A percentile compares a stretch with the other conserved stretches of the same genome.
phyloP scores from a whole-genome alignment of 2,329 filamentous ascomycete species.

The Fusarium fracticaudum region DNA sequence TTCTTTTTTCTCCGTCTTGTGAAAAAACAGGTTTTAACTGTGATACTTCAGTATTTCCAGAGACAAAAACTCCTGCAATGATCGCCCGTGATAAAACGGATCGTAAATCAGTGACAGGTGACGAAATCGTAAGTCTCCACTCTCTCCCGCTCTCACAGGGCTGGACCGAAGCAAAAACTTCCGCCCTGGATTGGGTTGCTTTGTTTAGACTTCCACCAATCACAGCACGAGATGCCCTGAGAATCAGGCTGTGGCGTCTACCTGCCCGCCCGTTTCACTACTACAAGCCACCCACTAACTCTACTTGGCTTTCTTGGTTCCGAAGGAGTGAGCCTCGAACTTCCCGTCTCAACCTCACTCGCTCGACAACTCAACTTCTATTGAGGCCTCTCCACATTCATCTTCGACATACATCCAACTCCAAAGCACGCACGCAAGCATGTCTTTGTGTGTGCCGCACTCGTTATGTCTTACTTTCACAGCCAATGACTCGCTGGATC shows the following conservation, averaged over 20 bases:
- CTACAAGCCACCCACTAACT: slow-evolving; percentile 16
- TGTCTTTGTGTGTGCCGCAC: slow-evolving; percentile 6
- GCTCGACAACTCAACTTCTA: not conserved
- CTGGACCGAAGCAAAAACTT: slow-evolving; percentile 27
- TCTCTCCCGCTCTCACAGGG: slow-evolving; percentile 32
- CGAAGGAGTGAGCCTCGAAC: slow-evolving; percentile 15
- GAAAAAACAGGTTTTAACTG: not conserved
- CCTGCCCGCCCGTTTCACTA: slow-evolving; percentile 30
- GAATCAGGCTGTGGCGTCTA: slow-evolving; percentile 24
- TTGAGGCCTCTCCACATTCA: slow-evolving; percentile 13
- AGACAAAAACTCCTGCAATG: not conserved
- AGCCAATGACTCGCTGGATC: slow-evolving; percentile 2
- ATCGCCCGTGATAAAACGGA: not conserved
- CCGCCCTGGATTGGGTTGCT: slow-evolving; percentile 18
- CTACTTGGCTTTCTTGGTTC: slow-evolving; percentile 1
- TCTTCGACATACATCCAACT: not conserved
- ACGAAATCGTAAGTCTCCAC: slow-evolving; percentile 5
- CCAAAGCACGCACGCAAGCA: not conserved
- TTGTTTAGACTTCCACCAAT: slow-evolving; percentile 27
- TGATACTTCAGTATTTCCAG: too few species aligned
- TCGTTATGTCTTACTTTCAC: not conserved
- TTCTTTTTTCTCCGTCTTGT: not conserved
- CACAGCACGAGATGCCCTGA: slow-evolving; percentile 8
- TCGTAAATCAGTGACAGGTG: not conserved
- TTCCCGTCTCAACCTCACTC: slow-evolving; percentile 5